Evolutionary conservation across 768 basidiomycete species (phyloP), one percentile per base, ranked within the genome.

Genomic region (Lepiota brunneoincarnata): DNA sequence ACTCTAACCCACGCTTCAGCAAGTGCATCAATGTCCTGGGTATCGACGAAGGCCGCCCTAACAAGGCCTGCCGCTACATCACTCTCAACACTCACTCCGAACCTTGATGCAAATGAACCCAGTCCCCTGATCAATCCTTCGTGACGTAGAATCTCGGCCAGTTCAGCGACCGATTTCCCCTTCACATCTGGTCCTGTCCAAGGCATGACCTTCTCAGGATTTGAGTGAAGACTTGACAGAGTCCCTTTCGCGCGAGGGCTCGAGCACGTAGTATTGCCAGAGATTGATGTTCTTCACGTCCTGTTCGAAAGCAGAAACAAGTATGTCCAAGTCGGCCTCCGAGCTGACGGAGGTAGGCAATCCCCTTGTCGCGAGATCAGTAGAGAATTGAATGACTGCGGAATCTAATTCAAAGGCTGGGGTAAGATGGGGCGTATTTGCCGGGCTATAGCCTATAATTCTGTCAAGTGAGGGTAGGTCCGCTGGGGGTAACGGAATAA

Each of bases 221-320:
- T 71, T 60, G 28, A 96, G 71, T 2, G 82, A 83, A 0, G 76
- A 69, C 44, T 72, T 75, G 56, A 93, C 77, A 2, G 76, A 72
- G 12, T 73, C 75, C 59, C 79, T 83, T 67, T 95, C 91, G 21
- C 75, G 69, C 36, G 74, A 72, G 10, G 83, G 77, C 63, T 98
- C 87, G 46, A 98, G 75, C 17, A 95, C 89, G 67, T 98, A 99
- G 74, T 87, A 99, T 63, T 98, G 89, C 92, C 93, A 99, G 18
- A 98, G 69, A 21, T 91, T 77, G 47, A 88, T 82, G 2, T 71
- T 74, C 55, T 87, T 81, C 57, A 93, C 62, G 23, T 79, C 75
- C 9, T 76, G 68, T 38, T 78, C 66, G 58, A 98, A 83, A 20
- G 86, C 87, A 17, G 66, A 62, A 41, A 89, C 75, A 56, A 99